Base-by-base conservation (phyloP, 1,139 yeast genomes). In the Hyphopichia fennica region DNA sequence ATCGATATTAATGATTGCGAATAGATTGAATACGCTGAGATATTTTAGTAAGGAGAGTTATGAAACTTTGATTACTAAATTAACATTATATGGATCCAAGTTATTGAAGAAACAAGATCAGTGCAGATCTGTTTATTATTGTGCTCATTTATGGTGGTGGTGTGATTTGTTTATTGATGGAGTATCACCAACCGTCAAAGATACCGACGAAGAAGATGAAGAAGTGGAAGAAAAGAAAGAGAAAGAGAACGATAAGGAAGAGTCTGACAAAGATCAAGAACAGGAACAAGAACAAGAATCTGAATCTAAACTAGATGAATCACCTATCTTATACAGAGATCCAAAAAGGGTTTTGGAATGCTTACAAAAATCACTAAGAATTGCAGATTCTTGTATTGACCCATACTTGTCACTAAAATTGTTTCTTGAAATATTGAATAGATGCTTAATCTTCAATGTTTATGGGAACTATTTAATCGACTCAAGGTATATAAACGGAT, bases 91-190 rank as follows among this genome's bases (percentile, higher is more conserved):
- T 57, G 96, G 96, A 1, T 87, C 96, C 9, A 88, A 88, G 59
- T 72, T 93, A 43, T 75, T 93, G 57, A 89, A 88, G 60, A 93
- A 91, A 60, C 93, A 93, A 28, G 98, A 91, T 56, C 99, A 91
- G 62, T 91, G 98, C 59, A 80, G 97, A 18, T 84, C 96, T 0
- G 95, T 93, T 6, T 88, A 87, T 57, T 67, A 81, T 41, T 91
- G 96, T 41, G 84, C 96, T 3, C 97, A 93, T 63, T 68, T 93
- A 41, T 93, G 97, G 96, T 90, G 96, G 95, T 87, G 95, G 62
- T 77, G 84, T 17, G 91, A 86, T 50, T 52, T 48, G 13, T 54
- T 60, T 33, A 54, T 63, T 20, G 65, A 60, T 8, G 69, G 57
- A 7, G 45, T 40, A 10, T 53, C 63, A 3, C 66, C 69, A 0